These are phyloP conservation scores for Calonectria fujianensis DNA, from an alignment of 2,329 filamentous ascomycete genomes.

Conservation along the genomic window DNA sequence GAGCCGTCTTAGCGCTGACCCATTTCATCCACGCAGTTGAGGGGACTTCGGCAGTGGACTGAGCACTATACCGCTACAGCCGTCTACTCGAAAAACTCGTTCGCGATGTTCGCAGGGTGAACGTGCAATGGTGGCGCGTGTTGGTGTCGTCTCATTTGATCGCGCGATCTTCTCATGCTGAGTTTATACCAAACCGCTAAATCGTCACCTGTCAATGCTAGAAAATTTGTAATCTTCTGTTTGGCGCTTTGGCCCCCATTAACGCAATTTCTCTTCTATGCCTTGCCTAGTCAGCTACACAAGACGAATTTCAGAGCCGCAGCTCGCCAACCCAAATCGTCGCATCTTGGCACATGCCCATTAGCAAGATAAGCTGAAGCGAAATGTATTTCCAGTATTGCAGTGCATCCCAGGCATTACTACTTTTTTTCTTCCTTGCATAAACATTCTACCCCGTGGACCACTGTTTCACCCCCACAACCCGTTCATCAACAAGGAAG, in stretches of 20 bases:
- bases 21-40: background rate
- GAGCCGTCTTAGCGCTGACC: background rate
- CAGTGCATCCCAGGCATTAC: background rate
- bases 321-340: background rate
- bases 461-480: background rate
- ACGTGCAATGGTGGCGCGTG: background rate
- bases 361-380: background rate
- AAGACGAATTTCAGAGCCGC: background rate
- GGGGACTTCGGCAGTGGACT: background rate
- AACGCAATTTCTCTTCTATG: background rate
- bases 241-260: background rate
- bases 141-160: background rate
- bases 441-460: background rate
- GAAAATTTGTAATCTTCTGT: background rate
- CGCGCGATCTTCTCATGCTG: background rate
- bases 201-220: background rate
- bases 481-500: background rate
- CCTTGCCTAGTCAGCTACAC: background rate
- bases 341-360: background rate
- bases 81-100: background rate
- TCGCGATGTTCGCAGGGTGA: background rate
- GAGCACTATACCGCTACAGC: background rate
- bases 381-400: background rate
- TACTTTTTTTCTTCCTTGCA: background rate
- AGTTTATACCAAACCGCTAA: background rate